Base-by-base conservation (phyloP, 768 basidiomycete genomes). In the Tricholoma hemisulphureum region DNA sequence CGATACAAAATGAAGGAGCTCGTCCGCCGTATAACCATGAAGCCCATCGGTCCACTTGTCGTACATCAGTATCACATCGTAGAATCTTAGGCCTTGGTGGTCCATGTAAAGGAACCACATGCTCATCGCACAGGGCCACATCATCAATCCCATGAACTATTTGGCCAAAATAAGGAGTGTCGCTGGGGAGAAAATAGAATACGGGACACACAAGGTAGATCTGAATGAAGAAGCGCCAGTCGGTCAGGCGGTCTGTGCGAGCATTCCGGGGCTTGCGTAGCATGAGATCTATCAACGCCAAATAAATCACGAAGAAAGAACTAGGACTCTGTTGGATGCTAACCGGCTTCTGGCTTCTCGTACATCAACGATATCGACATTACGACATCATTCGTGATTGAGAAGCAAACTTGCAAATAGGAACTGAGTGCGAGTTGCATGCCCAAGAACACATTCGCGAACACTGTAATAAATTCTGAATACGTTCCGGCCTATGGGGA, bases 381-480 rank as follows among this genome's bases (percentile, higher is more conserved):
- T 69, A 64, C 77, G 14, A 87, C 80, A 57, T 88, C 85, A 16
- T 84, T 87, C 13, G 71, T 75, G 18, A 82, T 80, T 60, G 83
- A 86, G 46, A 85, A 83, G 60, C 84, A 62, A 53, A 76, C 75
- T 74, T 79, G 69, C 28, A 78, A 73, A 20, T 74, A 74, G 49
- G 71, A 74, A 60, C 72, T 74, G 23, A 75, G 66, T 11, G 73
- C 72, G 53, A 74, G 73, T 11, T 73, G 74, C 4, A 75, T 62
- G 18, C 69, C 73, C 18, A 70, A 62, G 10, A 76, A 58, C 50
- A 82, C 73, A 59, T 81, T 83, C 52, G 83, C 65, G 6, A 86
- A 43, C 54, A 87, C 80, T 2, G 84, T 83, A 77, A 85, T 83
- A 45, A 85, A 73, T 62, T 86, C 85, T 6, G 82, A 81, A 71